Base-by-base conservation (phyloP, 441 rosid species). In the Lepidium campestre region DNA sequence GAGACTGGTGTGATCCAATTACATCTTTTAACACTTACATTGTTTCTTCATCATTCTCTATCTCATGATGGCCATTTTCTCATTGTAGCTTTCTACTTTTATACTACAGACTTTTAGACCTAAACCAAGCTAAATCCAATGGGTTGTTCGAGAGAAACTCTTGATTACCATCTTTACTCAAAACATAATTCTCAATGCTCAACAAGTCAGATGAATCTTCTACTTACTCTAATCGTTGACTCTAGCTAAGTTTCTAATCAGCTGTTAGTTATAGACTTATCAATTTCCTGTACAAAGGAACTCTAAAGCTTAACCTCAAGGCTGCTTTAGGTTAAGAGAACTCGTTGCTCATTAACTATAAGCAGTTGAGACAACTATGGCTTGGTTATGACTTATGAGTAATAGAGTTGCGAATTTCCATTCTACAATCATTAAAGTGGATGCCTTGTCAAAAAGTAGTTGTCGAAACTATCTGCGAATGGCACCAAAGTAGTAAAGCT, bases 401-500 rank as follows among this genome's bases (percentile, higher is more conserved):
- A 57, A 39, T 27, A 42, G 67, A 72, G 50, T 37, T n/a, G 11
- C 18, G 52, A 66, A 36, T 48, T 48, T 25, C 23, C 32, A 48
- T 47, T 48, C 57, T 48, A 40, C 66, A 57, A 57, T 56, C 59
- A 48, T 58, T 17, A 11, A 17, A 53, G 62, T 42, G 63, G 71
- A 36, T 35, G 31, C 57, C 44, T 71, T 52, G 67, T 65, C 76
- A 58, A 58, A 50, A 57, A 57, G 68, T 39, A 49, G 12, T 27
- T 72, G n/a, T 57, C 23, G 23, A 64, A 65, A 65, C 76, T 72
- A 57, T 57, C 65, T 62, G 55, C 27, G 49, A 50, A 60, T 32
- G 14, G 52, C 72, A 52, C 57, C 45, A 58, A 50, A 17, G 45
- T 15, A 35, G 54, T 42, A 72, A 65, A 72, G 61, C 67, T 13